A percentile compares a stretch with the other conserved stretches of the same genome.
Evolutionary conservation across 1,139 yeast species (phyloP).

Genomic region (Diutina siamensis): DNA sequence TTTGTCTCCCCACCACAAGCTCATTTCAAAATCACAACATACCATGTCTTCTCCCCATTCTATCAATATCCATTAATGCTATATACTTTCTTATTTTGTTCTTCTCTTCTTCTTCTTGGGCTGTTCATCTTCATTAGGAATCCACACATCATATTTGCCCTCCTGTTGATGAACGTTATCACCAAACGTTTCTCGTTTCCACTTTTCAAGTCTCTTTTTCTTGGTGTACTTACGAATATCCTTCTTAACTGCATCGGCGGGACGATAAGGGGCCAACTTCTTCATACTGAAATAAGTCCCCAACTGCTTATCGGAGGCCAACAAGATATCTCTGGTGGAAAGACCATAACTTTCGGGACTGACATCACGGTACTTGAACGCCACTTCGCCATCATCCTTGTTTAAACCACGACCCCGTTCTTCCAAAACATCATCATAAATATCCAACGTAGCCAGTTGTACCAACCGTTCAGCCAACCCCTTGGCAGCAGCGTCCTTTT

Average conservation of each 20-base stretch:
- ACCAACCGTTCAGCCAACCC: constrained; percentile 66
- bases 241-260: constrained; percentile 57
- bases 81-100: constrained; percentile 70
- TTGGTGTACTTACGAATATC: constrained; percentile 81
- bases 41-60: too few relatives aligned
- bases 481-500: constrained; percentile 21
- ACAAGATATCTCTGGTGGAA: constrained; percentile 71
- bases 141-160: constrained; percentile 27
- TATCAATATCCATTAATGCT: constrained; percentile 16
- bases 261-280: constrained; percentile 87
- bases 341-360: constrained; percentile 92
- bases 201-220: constrained; percentile 70
- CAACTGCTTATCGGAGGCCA: constrained; percentile 81
- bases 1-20: too few relatives aligned
- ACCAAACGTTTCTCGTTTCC: constrained; percentile 79
- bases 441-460: constrained; percentile 75
- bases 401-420: constrained; percentile 26
- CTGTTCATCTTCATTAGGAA: constrained; percentile 55
- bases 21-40: too few relatives aligned
- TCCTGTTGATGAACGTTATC: constrained; percentile 11
- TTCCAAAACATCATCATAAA: constrained; percentile 83
- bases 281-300: constrained; percentile 80
- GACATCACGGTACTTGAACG: constrained; percentile 81
- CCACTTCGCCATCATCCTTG: constrained; percentile 23
- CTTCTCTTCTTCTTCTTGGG: constrained; percentile 55